Evolutionary conservation across 495 filamentous ascomycete genomes (phyloP).

Genomic region (Peziza echinospora): DNA sequence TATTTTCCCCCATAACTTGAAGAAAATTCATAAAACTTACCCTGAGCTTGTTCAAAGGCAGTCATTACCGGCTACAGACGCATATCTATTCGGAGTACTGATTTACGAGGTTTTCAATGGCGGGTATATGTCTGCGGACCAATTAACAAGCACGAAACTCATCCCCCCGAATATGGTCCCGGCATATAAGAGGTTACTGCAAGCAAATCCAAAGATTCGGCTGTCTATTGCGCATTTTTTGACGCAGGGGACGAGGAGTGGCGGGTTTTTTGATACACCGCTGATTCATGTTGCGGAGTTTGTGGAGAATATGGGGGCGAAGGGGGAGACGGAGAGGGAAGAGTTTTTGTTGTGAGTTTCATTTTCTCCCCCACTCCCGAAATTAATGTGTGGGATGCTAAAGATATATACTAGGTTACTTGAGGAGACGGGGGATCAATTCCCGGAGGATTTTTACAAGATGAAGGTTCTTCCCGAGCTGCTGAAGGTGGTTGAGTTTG

Average conservation of each 20-base stretch:
- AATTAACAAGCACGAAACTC: constrained; percentile 62
- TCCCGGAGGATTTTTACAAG: constrained; percentile 93
- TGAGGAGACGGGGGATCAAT: constrained; percentile 70
- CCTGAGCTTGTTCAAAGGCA: constrained; percentile 22
- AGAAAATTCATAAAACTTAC: background rate
- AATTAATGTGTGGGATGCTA: no score
- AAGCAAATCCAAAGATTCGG: constrained; percentile 71
- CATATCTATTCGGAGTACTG: constrained; percentile 65
- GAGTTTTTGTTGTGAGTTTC: constrained; percentile 53
- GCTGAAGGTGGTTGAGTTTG: constrained; percentile 93
- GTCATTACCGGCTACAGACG: constrained; percentile 60
- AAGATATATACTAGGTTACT: no score
- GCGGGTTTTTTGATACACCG: constrained; percentile 79
- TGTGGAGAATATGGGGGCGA: constrained; percentile 76
- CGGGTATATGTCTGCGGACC: constrained; percentile 42
- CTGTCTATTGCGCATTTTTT: constrained; percentile 69
- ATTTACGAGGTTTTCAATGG: constrained; percentile 89
- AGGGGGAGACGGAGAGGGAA: constrained; percentile 62
- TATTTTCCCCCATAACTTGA: background rate
- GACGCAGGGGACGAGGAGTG: constrained; percentile 62
- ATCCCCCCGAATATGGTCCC: constrained; percentile 73
- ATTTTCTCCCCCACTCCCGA: constrained; percentile 10
- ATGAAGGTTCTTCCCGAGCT: constrained; percentile 90
- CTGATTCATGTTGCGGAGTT: constrained; percentile 79
- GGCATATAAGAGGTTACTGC: constrained; percentile 68